A percentile compares a stretch with the other conserved stretches of the same genome.
Conservation (phyloP, 768 basidiomycete species). For the Phanerodontia chrysosporium region DNA sequence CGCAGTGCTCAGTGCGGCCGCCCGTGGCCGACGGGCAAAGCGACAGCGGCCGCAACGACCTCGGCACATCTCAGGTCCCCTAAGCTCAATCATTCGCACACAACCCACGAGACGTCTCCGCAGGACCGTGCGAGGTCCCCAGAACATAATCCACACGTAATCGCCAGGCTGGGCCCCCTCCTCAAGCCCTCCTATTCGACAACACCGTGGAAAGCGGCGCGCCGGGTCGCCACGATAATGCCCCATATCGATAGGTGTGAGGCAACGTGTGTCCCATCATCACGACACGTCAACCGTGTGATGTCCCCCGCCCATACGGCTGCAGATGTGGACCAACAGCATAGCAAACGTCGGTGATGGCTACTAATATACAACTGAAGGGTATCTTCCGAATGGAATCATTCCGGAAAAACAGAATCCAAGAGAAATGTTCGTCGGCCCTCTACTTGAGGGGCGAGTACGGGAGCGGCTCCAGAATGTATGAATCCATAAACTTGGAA, state of each 20-base stretch:
- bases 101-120: conserved; percentile 10
- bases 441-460: conserved; percentile 81
- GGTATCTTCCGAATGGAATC: not conserved
- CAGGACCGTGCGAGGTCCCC: not conserved
- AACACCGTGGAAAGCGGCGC: not conserved
- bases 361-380: not conserved
- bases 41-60: not conserved
- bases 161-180: not conserved
- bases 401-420: not conserved
- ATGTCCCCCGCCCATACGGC: not conserved
- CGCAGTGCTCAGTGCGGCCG: not conserved
- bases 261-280: not conserved
- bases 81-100: conserved; percentile 17
- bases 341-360: not conserved
- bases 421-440: not conserved
- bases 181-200: not conserved
- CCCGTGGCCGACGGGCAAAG: not conserved
- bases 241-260: not conserved
- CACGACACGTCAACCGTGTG: not conserved
- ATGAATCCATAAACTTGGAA: conserved; percentile 81
- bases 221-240: not conserved
- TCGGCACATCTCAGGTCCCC: conserved; percentile 15
- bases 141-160: not conserved
- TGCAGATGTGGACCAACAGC: conserved; percentile 2
- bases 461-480: conserved; percentile 73